phyloP scores from a whole-genome alignment of 2,329 filamentous ascomycete genomes.

The Thielaviopsis euricoi region DNA sequence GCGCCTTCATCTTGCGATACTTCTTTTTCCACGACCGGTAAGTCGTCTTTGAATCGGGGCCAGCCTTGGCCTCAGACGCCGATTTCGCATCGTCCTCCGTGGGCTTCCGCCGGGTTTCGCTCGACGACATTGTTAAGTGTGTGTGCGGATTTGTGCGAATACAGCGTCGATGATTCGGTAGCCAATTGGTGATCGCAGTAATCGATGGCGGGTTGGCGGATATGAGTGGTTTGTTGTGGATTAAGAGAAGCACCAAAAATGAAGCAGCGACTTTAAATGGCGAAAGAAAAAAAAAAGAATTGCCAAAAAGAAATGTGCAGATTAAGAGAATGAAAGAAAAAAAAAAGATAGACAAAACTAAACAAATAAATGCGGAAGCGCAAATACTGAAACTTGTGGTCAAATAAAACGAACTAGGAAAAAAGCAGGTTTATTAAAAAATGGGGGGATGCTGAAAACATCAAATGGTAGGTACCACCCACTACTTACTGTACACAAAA shows the following conservation, averaged over 20 bases:
- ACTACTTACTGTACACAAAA: not conserved
- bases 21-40: slow-evolving; percentile 77
- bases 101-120: slow-evolving; percentile 9
- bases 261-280: not conserved
- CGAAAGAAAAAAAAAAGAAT: not conserved
- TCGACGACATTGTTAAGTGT: slow-evolving; percentile 2
- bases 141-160: not conserved
- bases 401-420: not conserved
- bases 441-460: not conserved
- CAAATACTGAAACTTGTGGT: not conserved
- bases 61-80: slow-evolving; percentile 21
- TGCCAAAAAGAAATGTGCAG: not conserved
- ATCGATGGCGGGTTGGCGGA: too few relatives aligned
- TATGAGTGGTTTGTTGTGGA: too few relatives aligned
- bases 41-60: slow-evolving; percentile 31
- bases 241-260: too few relatives aligned
- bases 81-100: slow-evolving; percentile 1
- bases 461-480: not conserved
- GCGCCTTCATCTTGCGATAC: slow-evolving; percentile 76
- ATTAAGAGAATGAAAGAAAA: not conserved
- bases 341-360: not conserved
- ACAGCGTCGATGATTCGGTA: not conserved
- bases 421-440: not conserved
- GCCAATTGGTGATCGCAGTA: not conserved
- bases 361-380: not conserved